phyloP scores from a whole-genome alignment of 495 filamentous ascomycete species.

The Penicillium canariense region DNA sequence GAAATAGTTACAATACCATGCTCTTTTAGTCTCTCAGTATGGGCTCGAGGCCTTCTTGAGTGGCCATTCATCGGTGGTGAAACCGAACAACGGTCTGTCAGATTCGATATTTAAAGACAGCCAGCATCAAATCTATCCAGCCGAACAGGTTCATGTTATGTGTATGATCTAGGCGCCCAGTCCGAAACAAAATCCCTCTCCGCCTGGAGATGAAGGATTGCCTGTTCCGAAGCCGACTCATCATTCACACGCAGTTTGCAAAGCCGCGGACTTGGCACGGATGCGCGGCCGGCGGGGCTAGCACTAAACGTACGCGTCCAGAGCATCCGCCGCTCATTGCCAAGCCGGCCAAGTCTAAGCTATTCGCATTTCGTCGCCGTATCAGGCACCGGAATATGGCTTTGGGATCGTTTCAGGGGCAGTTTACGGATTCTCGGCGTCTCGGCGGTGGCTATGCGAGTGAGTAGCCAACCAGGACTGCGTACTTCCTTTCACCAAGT shows the following conservation, averaged over 20 bases:
- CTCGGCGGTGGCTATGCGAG: constrained; percentile 5
- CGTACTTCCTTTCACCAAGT: neutral
- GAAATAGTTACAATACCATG: neutral
- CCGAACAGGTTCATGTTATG: no score
- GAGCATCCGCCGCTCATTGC: neutral
- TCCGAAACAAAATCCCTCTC: neutral
- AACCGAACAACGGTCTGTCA: no score
- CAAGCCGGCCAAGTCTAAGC: constrained; percentile 14
- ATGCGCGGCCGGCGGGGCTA: constrained; percentile 13
- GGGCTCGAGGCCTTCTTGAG: no score
- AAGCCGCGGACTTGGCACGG: constrained; percentile 1
- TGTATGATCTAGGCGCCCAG: neutral
- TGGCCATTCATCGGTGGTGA: no score
- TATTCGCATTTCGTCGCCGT: constrained; percentile 3
- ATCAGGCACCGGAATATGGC: neutral
- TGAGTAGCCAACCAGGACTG: neutral
- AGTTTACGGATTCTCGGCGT: neutral
- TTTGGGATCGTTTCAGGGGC: constrained; percentile 3
- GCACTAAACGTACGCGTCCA: constrained; percentile 2
- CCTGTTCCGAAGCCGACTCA: neutral
- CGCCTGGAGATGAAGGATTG: neutral
- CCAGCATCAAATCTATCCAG: no score
- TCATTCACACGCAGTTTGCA: neutral
- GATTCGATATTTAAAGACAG: no score
- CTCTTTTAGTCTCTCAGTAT: no score